Evolutionary conservation across 1,284 basidiomycete species (phyloP), one percentile per base, ranked within the genome.

Genomic region (Melampsora medusae): DNA sequence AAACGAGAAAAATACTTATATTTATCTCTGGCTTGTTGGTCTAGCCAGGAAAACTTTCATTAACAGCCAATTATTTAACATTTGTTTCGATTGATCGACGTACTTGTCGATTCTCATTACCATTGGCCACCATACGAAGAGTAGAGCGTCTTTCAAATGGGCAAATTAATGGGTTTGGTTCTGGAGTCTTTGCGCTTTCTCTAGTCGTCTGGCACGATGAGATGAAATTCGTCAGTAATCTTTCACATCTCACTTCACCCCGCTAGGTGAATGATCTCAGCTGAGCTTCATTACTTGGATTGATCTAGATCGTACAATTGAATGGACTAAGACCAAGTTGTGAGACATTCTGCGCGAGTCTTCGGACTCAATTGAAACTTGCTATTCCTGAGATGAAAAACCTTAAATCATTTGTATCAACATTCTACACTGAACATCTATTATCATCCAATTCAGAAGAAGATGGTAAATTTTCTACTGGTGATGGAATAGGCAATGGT

Each of bases 271-370:
- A 31, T 17, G 17, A 31, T 50, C 38, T 69, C 33, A 61, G n/a
- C n/a, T n/a, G 33, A n/a, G 28, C 53, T 33, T 70, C 17, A 38
- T 28, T 14, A 25, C 71, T 28, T 35, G 28, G 19, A 61, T 35
- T 19, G 35, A 38, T 5, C 7, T 77, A 97, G 94, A 91, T 97
- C 79, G 88, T 99, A 1, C 96, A 99, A 85, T 85, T 99, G 75
- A 98, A 97, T 9, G 93, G 94, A 0, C 87, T 99, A n/a, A 88
- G 95, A 46, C 93, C 94, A 9, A 94, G 92, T 0, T 97, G 96
- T 61, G 96, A 99, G 81, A 87, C 91, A 48, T 99, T 99, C 85
- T 97, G 96, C 81, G 88, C 91, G 0, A 86, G 92, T 2, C 87
- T 99, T 2, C 90, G 94, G 4, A 92, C 95, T 80, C 90, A 92